Percentiles rank a stretch among this genome's conserved stretches.
Evolutionary conservation across 805 yeast species (phyloP).

Genomic region (Zygosaccharomyces bailii): DNA sequence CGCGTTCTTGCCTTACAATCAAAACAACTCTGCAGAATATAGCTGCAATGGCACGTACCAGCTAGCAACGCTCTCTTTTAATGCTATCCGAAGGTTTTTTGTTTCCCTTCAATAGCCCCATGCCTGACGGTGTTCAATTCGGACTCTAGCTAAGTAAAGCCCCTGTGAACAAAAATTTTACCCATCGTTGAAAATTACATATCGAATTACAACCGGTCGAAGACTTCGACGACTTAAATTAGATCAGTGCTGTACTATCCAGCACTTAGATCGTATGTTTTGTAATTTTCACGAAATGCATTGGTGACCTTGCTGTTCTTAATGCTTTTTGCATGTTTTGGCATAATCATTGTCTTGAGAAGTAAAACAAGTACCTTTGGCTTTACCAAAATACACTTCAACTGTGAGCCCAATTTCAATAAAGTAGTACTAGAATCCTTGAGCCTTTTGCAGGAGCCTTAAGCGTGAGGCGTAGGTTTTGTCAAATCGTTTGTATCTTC

Average conservation of each 20-base stretch:
- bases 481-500: neutral
- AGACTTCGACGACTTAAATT: neutral
- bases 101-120: too few relatives aligned
- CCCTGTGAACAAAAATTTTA: constrained; percentile 11
- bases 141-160: neutral
- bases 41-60: constrained; percentile 14
- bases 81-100: too few relatives aligned
- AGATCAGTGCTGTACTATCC: neutral
- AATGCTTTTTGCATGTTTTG: neutral
- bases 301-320: too few relatives aligned
- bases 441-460: neutral
- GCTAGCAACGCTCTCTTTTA: constrained; percentile 9
- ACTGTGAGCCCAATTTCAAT: neutral
- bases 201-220: neutral
- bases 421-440: neutral
- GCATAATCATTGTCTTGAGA: neutral
- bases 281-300: too few relatives aligned
- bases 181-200: constrained; percentile 9
- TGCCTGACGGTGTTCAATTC: neutral
- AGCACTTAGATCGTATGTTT: too few relatives aligned
- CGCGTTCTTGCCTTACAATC: constrained; percentile 1
- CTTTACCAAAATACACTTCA: too few relatives aligned
- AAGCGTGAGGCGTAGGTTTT: too few relatives aligned
- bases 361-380: too few relatives aligned
- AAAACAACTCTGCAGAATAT: constrained; percentile 3